Percentiles rank a stretch among this genome's conserved stretches.
Evolutionary conservation across 148 eudicot genomes (phyloP).

Genomic region (Rhododendron simsii): DNA sequence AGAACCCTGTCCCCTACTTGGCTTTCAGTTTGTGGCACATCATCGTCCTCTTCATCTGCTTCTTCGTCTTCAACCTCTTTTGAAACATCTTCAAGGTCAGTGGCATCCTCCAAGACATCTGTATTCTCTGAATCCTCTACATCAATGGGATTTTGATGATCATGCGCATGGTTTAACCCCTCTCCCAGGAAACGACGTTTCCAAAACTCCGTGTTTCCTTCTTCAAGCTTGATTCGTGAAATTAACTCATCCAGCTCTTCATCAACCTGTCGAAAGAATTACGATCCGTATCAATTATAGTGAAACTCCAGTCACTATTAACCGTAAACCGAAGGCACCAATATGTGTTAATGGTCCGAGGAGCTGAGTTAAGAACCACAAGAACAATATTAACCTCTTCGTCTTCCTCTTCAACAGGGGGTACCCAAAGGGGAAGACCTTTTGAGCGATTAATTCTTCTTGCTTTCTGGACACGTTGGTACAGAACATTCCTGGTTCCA

Average conservation of each 20-base stretch:
- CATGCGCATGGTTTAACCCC: slow-evolving; percentile 32
- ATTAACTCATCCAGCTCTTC: slow-evolving; percentile 87
- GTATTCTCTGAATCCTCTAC: slow-evolving; percentile 31
- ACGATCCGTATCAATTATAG: not conserved
- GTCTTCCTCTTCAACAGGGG: slow-evolving; percentile 91
- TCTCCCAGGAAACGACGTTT: slow-evolving; percentile 94
- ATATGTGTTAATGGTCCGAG: not conserved
- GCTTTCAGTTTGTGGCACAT: slow-evolving; percentile 63
- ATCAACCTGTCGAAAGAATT: slow-evolving; percentile 53
- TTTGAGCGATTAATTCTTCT: slow-evolving; percentile 94
- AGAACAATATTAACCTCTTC: slow-evolving; percentile 61
- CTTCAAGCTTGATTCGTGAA: slow-evolving; percentile 81
- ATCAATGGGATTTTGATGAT: slow-evolving; percentile 39
- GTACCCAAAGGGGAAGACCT: slow-evolving; percentile 96
- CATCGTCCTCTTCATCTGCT: slow-evolving; percentile 79
- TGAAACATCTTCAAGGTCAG: slow-evolving; percentile 48
- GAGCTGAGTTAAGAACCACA: slow-evolving; percentile 4
- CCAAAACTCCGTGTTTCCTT: slow-evolving; percentile 98
- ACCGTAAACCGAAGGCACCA: not conserved
- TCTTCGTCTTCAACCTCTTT: slow-evolving; percentile 81
- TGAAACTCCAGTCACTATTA: slow-evolving; percentile 1
- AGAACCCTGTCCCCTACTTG: slow-evolving; percentile 66
- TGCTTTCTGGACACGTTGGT: slow-evolving; percentile 96
- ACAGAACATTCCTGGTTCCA: slow-evolving; percentile 93
- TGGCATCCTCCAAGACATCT: slow-evolving; percentile 56